phyloP scores from a whole-genome alignment of 2,329 filamentous ascomycete species.

The Camptophora hylomeconis region DNA sequence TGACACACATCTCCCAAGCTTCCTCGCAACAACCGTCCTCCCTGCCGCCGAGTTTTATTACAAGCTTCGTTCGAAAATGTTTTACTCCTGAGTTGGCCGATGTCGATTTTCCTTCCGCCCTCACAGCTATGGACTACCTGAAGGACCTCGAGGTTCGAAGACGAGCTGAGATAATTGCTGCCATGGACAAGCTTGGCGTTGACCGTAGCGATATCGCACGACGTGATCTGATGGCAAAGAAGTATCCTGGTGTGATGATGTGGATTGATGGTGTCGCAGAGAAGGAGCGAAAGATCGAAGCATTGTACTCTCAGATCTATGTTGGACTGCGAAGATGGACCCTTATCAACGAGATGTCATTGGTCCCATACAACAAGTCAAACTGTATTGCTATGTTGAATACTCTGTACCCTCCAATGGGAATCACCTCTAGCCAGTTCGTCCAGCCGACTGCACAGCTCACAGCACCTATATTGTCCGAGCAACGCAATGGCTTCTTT shows the following conservation, averaged over 20 bases:
- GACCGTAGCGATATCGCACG: conserved; percentile 35
- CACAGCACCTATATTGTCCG: conserved; percentile 37
- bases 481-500: conserved; percentile 50
- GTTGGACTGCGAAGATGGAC: conserved; percentile 51
- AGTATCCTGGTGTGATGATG: conserved; percentile 40
- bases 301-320: conserved; percentile 48
- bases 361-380: conserved; percentile 49
- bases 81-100: conserved; percentile 43
- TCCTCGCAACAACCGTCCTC: conserved; percentile 50
- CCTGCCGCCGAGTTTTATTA: conserved; percentile 50
- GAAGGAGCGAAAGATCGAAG: conserved; percentile 39
- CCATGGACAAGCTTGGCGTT: conserved; percentile 44
- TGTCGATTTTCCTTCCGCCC: conserved; percentile 53
- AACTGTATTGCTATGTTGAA: conserved; percentile 58
- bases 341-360: conserved; percentile 51
- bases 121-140: conserved; percentile 54
- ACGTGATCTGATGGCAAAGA: conserved; percentile 34
- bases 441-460: conserved; percentile 39
- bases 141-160: conserved; percentile 49
- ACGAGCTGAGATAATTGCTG: conserved; percentile 43
- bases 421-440: conserved; percentile 22
- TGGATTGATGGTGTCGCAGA: conserved; percentile 42
- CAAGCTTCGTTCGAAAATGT: conserved; percentile 45
- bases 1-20: conserved; percentile 42
- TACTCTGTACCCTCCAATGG: conserved; percentile 49